Base-by-base conservation (phyloP, 768 basidiomycete genomes). In the Tricholoma matsutake region DNA sequence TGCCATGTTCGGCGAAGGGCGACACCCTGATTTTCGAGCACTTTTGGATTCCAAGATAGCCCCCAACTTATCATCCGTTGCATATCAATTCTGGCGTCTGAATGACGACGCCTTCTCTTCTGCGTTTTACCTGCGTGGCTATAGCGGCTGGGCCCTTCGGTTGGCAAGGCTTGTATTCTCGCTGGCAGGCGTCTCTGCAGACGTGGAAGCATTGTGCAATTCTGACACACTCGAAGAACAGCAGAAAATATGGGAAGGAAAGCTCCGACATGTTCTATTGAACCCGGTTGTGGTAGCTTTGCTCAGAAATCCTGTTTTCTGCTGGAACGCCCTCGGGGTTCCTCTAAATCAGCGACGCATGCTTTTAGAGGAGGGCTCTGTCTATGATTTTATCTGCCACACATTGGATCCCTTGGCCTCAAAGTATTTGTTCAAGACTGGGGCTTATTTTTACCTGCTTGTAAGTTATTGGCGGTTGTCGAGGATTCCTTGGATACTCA, bases 261-360 rank as follows among this genome's bases (percentile, higher is more conserved):
- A 81, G 58, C 67, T 91, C 13, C 76, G 83, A 57, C 88, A 86
- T 0, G 83, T 89, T 47, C 71, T 91, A 10, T 69, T 91, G 39
- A 83, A 85, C 68, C 77, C 79, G 20, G 60, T 85, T 22, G 83
- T 90, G 54, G 78, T 85, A 52, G 78, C 80, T 8, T 72, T 88
- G 58, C 76, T 87, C 62, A 76, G 79, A 68, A 81, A 76, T 49
- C 81, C 80, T 20, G 66, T 77, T 25, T 88, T 85, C 70, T 87
- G 85, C 63, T 92, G 91, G 91, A 89, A 89, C 66, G 89, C 89
- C 0, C 74, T 92, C 22, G 91, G 90, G 14, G 91, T 92, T 4
- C 89, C 91, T 3, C 73, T 79, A 63, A 87, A 88, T 66, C 88
- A 91, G 73, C 79, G 86, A 62, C 75, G 76, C 59, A 85, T 86